Evolutionary conservation across 2,329 filamentous ascomycete species (phyloP).

Genomic region (Talaromyces marneffei): DNA sequence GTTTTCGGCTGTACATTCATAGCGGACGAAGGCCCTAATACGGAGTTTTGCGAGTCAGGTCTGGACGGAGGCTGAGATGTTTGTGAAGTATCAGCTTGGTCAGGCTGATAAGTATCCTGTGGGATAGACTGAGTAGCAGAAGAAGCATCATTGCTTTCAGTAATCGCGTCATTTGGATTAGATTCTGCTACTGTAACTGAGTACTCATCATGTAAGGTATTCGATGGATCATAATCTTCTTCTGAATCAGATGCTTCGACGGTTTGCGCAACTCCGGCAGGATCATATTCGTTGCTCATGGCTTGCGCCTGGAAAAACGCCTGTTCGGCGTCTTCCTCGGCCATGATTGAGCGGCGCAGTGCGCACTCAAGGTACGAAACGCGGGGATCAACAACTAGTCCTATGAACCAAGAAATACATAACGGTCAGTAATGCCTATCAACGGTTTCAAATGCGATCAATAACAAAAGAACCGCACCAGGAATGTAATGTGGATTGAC

Average conservation of each 20-base stretch:
- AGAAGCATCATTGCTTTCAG: constrained; percentile 21
- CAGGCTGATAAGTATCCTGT: constrained; percentile 8
- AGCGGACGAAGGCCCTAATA: constrained; percentile 26
- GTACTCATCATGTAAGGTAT: constrained; percentile 41
- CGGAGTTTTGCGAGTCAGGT: constrained; percentile 31
- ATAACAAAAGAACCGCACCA: constrained; percentile 15
- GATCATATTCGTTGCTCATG: constrained; percentile 37
- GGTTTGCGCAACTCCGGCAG: constrained; percentile 46
- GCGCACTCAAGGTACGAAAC: constrained; percentile 17
- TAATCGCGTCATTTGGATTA: constrained; percentile 22
- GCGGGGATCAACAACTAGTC: constrained; percentile 4
- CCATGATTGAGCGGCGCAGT: constrained; percentile 34
- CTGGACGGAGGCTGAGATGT: constrained; percentile 29
- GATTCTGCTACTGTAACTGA: constrained; percentile 27
- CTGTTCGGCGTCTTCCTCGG: constrained; percentile 49
- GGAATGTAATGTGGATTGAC: constrained; percentile 16
- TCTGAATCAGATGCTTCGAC: constrained; percentile 51
- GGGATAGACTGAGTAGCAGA: constrained; percentile 20
- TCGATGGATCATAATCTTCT: constrained; percentile 52
- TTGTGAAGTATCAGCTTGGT: constrained; percentile 19
- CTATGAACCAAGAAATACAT: background rate
- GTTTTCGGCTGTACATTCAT: constrained; percentile 38
- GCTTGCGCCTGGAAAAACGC: constrained; percentile 49
- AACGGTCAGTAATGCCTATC: constrained; percentile 3
- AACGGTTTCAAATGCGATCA: background rate